These are phyloP conservation scores for Phytopythium litorale DNA, from an alignment of 352 stramenopile species.

Conservation along the genomic window DNA sequence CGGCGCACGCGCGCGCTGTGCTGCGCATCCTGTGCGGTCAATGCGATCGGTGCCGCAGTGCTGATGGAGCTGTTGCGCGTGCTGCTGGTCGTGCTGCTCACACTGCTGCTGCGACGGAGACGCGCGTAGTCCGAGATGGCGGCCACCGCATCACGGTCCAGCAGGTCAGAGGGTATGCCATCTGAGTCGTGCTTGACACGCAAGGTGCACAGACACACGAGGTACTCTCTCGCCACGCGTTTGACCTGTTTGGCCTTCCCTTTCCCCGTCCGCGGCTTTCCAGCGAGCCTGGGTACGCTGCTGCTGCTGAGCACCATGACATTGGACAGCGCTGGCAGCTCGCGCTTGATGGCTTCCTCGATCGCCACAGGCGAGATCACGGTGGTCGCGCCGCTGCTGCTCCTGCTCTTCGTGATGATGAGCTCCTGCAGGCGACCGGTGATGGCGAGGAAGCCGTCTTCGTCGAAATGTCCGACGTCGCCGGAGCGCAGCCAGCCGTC, in stretches of 20 bases:
- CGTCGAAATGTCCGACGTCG: conserved; percentile 83
- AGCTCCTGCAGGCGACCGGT: conserved; percentile 94
- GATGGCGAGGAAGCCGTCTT: conserved; percentile 88
- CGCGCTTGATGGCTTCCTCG: conserved; percentile 84
- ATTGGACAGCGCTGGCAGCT: conserved; percentile 78
- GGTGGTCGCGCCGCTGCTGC: conserved; percentile 51
- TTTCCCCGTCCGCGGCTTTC: background rate
- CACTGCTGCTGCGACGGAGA: conserved; percentile 6
- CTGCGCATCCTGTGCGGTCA: conserved; percentile 76
- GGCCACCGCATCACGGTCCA: conserved; percentile 70
- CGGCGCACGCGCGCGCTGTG: conserved; percentile 58
- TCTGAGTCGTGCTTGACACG: conserved; percentile 57
- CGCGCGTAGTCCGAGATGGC: conserved; percentile 32
- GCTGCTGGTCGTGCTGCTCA: conserved; percentile 3
- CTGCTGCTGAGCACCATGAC: conserved; percentile 57
- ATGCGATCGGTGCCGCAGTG: conserved; percentile 52
- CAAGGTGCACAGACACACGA: conserved; percentile 86
- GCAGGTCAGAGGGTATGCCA: conserved; percentile 51
- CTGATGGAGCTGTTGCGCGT: conserved; percentile 4
- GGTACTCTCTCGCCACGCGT: conserved; percentile 60
- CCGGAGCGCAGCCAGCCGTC: conserved; percentile 91
- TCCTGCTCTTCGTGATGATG: conserved; percentile 91
- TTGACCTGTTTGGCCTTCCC: background rate
- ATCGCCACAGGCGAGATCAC: conserved; percentile 81
- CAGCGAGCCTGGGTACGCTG: background rate